These are phyloP conservation scores for Candida cerambycidarum DNA, from an alignment of 805 yeast genomes.

Conservation along the genomic window DNA sequence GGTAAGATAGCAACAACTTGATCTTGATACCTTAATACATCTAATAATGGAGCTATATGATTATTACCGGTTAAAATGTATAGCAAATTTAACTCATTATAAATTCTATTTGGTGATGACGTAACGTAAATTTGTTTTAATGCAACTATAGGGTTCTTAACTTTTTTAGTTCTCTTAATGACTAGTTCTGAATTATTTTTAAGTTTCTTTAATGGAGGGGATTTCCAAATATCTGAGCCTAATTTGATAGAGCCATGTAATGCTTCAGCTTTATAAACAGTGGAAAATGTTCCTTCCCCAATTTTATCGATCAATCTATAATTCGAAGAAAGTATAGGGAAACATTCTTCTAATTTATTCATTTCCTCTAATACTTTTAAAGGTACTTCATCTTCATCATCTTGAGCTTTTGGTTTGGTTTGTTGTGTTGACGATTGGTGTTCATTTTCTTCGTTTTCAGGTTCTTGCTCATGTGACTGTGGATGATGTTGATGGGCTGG, in stretches of 20 bases:
- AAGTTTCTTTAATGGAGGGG: conserved; percentile 40
- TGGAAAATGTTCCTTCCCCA: conserved; percentile 67
- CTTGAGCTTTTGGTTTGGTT: conserved; percentile 8
- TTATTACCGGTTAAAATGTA: conserved; percentile 66
- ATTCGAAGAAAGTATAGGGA: conserved; percentile 50
- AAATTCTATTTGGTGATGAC: conserved; percentile 88
- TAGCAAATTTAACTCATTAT: conserved; percentile 79
- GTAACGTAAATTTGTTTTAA: conserved; percentile 92
- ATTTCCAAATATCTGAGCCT: conserved; percentile 44
- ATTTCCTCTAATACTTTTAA: conserved; percentile 58
- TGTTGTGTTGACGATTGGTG: background rate
- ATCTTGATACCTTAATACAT: conserved; percentile 83
- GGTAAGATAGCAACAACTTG: conserved; percentile 94
- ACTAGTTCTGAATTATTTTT: conserved; percentile 11
- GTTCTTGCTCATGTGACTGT: no score
- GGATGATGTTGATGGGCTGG: no score
- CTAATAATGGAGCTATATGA: conserved; percentile 84
- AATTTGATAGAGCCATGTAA: conserved; percentile 37
- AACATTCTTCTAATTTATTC: conserved; percentile 50
- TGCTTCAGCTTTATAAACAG: conserved; percentile 63
- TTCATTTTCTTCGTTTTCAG: no score
- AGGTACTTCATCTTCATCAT: conserved; percentile 48
- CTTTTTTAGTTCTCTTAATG: conserved; percentile 16
- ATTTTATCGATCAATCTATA: conserved; percentile 56
- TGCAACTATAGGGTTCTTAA: conserved; percentile 64